A percentile compares a stretch with the other conserved stretches of the same genome.
These are phyloP conservation scores for Podospora australis DNA, from an alignment of 495 filamentous ascomycete genomes.

Conservation along the genomic window DNA sequence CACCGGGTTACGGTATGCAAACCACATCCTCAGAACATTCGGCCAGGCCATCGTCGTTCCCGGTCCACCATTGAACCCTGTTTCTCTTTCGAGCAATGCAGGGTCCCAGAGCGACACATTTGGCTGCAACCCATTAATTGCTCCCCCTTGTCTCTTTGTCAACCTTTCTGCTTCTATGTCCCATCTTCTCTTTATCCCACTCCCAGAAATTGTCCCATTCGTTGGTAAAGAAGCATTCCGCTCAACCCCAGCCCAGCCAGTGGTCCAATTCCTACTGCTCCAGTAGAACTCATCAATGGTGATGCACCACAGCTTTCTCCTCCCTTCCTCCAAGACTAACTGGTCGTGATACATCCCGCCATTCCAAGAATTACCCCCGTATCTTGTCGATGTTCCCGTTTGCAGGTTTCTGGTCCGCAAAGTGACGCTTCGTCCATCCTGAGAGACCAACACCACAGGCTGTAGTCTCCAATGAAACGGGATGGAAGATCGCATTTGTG, in stretches of 20 bases:
- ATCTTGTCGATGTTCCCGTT: slow-evolving; percentile 3
- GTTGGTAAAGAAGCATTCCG: background rate
- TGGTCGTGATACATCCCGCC: slow-evolving; percentile 22
- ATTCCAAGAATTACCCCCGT: slow-evolving; percentile 5
- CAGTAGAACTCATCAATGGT: slow-evolving; percentile 22
- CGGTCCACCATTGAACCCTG: slow-evolving; percentile 1
- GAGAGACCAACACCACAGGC: slow-evolving; percentile 14
- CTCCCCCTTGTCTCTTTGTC: background rate
- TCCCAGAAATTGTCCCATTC: background rate
- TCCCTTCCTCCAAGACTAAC: slow-evolving; percentile 11
- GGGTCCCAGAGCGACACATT: background rate
- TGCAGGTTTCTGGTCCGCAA: slow-evolving; percentile 12
- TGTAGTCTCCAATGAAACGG: slow-evolving; percentile 17
- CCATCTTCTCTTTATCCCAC: background rate
- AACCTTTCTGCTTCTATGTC: background rate
- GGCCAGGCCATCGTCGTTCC: background rate
- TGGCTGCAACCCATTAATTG: background rate
- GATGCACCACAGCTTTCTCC: slow-evolving; percentile 14
- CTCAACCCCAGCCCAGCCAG: slow-evolving; percentile 11
- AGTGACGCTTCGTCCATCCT: slow-evolving; percentile 12
- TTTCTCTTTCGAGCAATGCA: background rate
- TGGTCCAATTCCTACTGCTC: slow-evolving; percentile 10
- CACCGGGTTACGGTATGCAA: background rate
- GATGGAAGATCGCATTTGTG: background rate
- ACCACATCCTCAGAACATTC: background rate